Conservation (phyloP, 2,329 filamentous ascomycete genomes). For the Colletotrichum sp. region DNA sequence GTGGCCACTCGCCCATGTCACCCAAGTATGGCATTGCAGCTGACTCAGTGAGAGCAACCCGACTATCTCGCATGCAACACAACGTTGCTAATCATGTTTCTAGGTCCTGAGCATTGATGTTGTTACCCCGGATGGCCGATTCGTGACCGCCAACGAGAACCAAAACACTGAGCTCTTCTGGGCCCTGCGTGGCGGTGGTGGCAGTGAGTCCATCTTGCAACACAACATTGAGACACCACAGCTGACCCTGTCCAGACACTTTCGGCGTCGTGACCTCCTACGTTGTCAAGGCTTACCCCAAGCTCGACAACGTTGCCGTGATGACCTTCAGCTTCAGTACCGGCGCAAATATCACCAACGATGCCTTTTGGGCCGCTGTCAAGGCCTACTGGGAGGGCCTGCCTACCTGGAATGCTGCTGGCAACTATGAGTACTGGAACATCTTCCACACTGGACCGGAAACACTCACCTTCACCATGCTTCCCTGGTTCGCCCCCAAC, state of each 20-base stretch:
- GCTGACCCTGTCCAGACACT: constrained; percentile 48
- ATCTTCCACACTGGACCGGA: constrained; percentile 26
- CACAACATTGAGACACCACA: background rate
- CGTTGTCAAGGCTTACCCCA: constrained; percentile 54
- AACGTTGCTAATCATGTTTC: background rate
- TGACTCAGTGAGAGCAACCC: constrained; percentile 35
- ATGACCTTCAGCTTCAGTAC: constrained; percentile 45
- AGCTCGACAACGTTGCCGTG: constrained; percentile 42
- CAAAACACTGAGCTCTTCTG: constrained; percentile 53
- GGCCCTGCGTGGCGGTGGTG: constrained; percentile 52
- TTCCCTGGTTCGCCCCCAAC: constrained; percentile 29
- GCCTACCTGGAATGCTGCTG: constrained; percentile 23
- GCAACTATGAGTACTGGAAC: constrained; percentile 29
- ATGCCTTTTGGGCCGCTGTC: constrained; percentile 13
- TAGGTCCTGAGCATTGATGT: constrained; percentile 49
- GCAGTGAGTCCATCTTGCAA: background rate
- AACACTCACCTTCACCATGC: constrained; percentile 28
- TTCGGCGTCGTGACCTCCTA: constrained; percentile 62
- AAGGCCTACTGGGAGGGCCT: constrained; percentile 26
- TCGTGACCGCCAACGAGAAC: constrained; percentile 42
- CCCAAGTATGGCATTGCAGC: constrained; percentile 60
- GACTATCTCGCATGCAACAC: background rate
- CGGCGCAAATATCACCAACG: background rate
- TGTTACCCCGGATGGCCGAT: constrained; percentile 47
- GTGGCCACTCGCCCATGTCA: constrained; percentile 59